Percentiles rank a stretch among this genome's conserved stretches.
Conservation (phyloP, 2,329 filamentous ascomycete genomes). For the Fusarium devonianum region DNA sequence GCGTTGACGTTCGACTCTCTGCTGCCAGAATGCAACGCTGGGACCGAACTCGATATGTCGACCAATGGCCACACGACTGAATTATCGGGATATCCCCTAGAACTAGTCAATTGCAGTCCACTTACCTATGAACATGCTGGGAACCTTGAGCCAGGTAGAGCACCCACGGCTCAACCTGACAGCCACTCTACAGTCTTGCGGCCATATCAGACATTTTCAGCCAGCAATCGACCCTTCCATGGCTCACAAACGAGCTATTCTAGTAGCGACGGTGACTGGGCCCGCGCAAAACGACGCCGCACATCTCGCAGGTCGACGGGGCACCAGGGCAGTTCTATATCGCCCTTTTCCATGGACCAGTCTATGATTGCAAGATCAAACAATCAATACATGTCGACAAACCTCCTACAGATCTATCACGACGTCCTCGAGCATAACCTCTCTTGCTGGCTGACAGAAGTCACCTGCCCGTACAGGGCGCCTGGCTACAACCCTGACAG, state of each 20-base stretch:
- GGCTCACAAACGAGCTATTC: slow-evolving; percentile 2
- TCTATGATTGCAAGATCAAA: slow-evolving; percentile 37
- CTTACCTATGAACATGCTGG: slow-evolving; percentile 3
- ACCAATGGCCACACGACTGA: slow-evolving; percentile 2
- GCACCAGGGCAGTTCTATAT: slow-evolving; percentile 20
- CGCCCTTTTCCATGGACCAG: slow-evolving; percentile 35
- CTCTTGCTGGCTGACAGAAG: slow-evolving; percentile 38
- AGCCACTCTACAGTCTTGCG: slow-evolving; percentile 4
- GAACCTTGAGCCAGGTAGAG: background rate
- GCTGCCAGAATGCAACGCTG: background rate
- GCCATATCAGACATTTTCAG: background rate
- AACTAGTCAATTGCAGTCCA: background rate
- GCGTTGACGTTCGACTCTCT: background rate
- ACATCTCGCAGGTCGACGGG: slow-evolving; percentile 19
- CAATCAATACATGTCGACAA: slow-evolving; percentile 36
- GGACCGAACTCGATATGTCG: slow-evolving; percentile 1
- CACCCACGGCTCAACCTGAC: slow-evolving; percentile 10
- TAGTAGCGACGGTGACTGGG: background rate
- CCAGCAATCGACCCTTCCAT: slow-evolving; percentile 1
- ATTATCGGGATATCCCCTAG: background rate
- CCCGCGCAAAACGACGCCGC: slow-evolving; percentile 26
- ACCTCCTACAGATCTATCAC: slow-evolving; percentile 37
- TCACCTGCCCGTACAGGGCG: slow-evolving; percentile 37
- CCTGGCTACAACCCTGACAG: slow-evolving; percentile 13
- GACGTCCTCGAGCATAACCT: slow-evolving; percentile 39